phyloP scores from a whole-genome alignment of 176 grass and related monocot species.

The Oryza punctata region DNA sequence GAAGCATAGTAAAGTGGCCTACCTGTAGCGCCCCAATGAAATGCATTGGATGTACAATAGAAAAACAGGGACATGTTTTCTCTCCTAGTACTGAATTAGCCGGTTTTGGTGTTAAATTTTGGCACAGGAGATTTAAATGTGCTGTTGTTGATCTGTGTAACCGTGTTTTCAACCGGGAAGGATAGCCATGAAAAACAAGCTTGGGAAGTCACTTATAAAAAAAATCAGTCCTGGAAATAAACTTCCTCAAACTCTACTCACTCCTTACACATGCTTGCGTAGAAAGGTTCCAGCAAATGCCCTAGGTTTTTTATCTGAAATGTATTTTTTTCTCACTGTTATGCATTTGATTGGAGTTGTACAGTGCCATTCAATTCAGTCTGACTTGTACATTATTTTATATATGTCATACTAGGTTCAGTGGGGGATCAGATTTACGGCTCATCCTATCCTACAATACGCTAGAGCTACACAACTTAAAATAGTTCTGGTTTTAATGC shows the following conservation, averaged over 20 bases:
- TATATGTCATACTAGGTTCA: conserved; percentile 15
- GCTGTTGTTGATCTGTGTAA: neutral
- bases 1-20: conserved; percentile 40
- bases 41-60: conserved; percentile 46
- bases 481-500: conserved; percentile 10
- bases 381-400: neutral
- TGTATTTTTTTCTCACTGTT: neutral
- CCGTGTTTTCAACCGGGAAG: neutral
- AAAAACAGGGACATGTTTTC: conserved; percentile 32
- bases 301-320: neutral
- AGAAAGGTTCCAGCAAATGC: neutral
- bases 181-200: neutral
- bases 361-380: conserved; percentile 13
- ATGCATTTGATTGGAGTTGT: neutral
- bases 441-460: neutral
- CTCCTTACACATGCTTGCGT: neutral
- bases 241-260: neutral
- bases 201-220: neutral
- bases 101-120: neutral
- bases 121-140: neutral
- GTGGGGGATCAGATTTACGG: neutral
- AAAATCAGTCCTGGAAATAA: neutral
- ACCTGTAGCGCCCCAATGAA: conserved; percentile 22
- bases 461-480: conserved; percentile 20
- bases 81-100: conserved; percentile 20